phyloP scores from a whole-genome alignment of 2,329 filamentous ascomycete genomes.

The Claviceps purpurea region DNA sequence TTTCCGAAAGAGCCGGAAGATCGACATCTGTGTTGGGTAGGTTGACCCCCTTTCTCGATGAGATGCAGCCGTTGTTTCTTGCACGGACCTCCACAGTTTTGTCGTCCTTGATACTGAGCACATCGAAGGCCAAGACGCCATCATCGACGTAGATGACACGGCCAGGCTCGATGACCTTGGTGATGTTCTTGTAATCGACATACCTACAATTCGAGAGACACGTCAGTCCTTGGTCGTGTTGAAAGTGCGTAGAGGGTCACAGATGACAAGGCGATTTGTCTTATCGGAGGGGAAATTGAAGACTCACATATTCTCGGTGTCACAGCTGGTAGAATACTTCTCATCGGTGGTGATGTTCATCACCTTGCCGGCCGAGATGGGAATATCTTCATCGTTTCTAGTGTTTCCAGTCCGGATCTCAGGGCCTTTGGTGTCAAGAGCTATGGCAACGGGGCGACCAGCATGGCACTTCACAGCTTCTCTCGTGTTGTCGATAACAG shows the following conservation, averaged over 20 bases:
- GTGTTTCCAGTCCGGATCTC: conserved; percentile 52
- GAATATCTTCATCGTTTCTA: conserved; percentile 78
- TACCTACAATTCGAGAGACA: conserved; percentile 43
- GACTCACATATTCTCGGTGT: conserved; percentile 84
- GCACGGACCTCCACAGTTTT: conserved; percentile 77
- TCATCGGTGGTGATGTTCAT: conserved; percentile 97
- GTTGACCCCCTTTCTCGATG: conserved; percentile 98
- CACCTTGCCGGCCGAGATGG: conserved; percentile 69
- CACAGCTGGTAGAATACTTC: conserved; percentile 68
- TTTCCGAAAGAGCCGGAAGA: conserved; percentile 91
- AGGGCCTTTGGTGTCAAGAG: conserved; percentile 60
- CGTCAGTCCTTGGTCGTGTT: background rate
- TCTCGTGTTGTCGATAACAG: conserved; percentile 91
- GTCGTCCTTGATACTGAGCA: conserved; percentile 74
- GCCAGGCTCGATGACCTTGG: conserved; percentile 85
- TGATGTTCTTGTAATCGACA: conserved; percentile 99
- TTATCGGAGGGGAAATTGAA: background rate
- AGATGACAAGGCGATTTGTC: background rate
- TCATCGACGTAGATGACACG: conserved; percentile 98
- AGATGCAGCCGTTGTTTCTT: conserved; percentile 97
- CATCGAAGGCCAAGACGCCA: conserved; percentile 92
- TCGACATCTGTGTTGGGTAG: conserved; percentile 97
- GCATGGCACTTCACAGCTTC: conserved; percentile 64
- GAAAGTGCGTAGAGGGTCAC: background rate
- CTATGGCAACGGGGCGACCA: conserved; percentile 88